Conservation (phyloP, 2,329 filamentous ascomycete genomes). For the Trichoderma citrinoviride region DNA sequence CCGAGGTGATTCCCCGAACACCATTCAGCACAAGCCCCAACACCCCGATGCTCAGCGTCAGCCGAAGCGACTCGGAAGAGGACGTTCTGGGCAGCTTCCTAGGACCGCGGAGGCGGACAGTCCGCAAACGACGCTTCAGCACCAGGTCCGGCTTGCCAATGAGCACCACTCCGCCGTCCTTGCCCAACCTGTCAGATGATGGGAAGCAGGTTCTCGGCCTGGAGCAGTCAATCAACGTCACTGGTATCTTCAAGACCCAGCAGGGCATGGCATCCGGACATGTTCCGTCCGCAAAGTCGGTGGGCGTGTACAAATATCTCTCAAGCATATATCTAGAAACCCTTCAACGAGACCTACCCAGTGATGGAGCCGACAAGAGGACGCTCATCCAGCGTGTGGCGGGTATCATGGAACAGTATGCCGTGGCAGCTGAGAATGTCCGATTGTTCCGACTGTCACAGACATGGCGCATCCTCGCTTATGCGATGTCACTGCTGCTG, state of each 20-base stretch:
- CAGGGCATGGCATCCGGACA: conserved; percentile 63
- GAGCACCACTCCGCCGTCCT: conserved; percentile 56
- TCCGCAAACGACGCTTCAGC: conserved; percentile 44
- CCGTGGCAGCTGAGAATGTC: conserved; percentile 54
- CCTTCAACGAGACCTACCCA: conserved; percentile 50
- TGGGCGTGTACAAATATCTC: conserved; percentile 55
- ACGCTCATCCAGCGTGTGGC: conserved; percentile 48
- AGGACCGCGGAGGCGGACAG: conserved; percentile 42
- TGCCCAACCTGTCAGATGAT: conserved; percentile 32
- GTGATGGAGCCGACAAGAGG: conserved; percentile 32
- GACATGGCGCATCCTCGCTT: conserved; percentile 61
- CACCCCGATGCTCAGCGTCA: conserved; percentile 52
- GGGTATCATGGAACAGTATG: conserved; percentile 55
- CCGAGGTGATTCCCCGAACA: conserved; percentile 38
- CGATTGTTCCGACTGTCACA: conserved; percentile 60
- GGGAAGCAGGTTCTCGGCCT: conserved; percentile 48
- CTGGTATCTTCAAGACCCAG: conserved; percentile 56
- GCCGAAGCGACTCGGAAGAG: conserved; percentile 63
- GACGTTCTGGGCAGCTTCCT: conserved; percentile 61
- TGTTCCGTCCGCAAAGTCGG: conserved; percentile 51
- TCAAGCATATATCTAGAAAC: conserved; percentile 56
- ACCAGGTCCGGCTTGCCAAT: conserved; percentile 44
- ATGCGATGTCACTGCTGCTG: conserved; percentile 54
- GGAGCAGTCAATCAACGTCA: conserved; percentile 57
- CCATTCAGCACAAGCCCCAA: conserved; percentile 50